phyloP scores from a whole-genome alignment of 2,329 filamentous ascomycete genomes.

The Nigrograna mackinnonii region DNA sequence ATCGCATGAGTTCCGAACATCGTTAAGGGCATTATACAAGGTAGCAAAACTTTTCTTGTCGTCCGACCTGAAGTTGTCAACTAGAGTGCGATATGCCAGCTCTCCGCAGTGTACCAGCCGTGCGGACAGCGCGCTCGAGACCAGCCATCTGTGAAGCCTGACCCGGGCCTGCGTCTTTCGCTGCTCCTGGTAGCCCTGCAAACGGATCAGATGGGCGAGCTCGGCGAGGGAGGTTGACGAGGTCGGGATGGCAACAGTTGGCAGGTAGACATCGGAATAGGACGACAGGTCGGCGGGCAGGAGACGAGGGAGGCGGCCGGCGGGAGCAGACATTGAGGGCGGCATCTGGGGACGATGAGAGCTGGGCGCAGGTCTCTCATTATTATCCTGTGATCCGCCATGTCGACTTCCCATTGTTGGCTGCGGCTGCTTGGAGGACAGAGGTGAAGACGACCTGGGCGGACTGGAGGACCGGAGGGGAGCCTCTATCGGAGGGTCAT shows the following conservation, averaged over 20 bases:
- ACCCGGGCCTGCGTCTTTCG: constrained; percentile 74
- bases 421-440: constrained; percentile 21
- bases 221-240: constrained; percentile 75
- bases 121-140: constrained; percentile 74
- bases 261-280: constrained; percentile 65
- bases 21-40: constrained; percentile 76
- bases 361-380: constrained; percentile 19
- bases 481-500: constrained; percentile 55
- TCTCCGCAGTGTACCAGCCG: constrained; percentile 76
- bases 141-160: constrained; percentile 73
- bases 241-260: constrained; percentile 56
- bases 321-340: constrained; percentile 49
- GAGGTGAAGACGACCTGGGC: constrained; percentile 48
- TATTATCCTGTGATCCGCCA: constrained; percentile 30
- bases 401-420: constrained; percentile 42
- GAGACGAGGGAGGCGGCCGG: constrained; percentile 54
- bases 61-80: constrained; percentile 77
- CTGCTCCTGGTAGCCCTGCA: constrained; percentile 81
- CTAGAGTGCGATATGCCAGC: constrained; percentile 73
- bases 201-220: constrained; percentile 75
- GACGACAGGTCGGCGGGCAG: constrained; percentile 68
- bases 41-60: constrained; percentile 77
- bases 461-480: constrained; percentile 61
- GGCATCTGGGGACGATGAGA: constrained; percentile 38
- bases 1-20: constrained; percentile 78